Percentiles rank a stretch among this genome's conserved stretches.
phyloP scores from a whole-genome alignment of 2,329 filamentous ascomycete genomes.

The Ophiocordyceps australis region DNA sequence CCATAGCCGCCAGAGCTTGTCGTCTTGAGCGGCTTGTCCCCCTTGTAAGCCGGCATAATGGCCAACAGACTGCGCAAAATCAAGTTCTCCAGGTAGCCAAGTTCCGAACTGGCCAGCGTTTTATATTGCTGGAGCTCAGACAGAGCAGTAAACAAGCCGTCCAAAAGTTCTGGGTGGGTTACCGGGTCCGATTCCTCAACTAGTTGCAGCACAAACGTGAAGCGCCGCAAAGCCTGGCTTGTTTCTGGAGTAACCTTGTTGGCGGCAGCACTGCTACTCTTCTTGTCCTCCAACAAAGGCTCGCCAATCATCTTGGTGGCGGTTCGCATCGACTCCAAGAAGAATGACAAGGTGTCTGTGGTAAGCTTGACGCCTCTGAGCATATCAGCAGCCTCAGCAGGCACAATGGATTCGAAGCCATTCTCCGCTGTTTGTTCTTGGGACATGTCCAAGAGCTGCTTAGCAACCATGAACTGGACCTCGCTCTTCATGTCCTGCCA shows the following conservation, averaged over 20 bases:
- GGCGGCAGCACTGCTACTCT: constrained; percentile 53
- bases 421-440: constrained; percentile 20
- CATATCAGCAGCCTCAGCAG: constrained; percentile 50
- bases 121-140: constrained; percentile 75
- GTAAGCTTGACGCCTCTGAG: constrained; percentile 57
- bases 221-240: constrained; percentile 48
- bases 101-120: constrained; percentile 62
- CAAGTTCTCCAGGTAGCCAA: constrained; percentile 79
- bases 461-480: constrained; percentile 37
- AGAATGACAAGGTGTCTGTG: constrained; percentile 50
- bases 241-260: constrained; percentile 57
- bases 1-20: constrained; percentile 68
- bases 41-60: constrained; percentile 65
- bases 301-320: constrained; percentile 55
- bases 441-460: constrained; percentile 43
- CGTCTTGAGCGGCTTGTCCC: constrained; percentile 41
- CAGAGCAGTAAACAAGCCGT: constrained; percentile 67
- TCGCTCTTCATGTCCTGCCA: constrained; percentile 57
- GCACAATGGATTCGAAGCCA: constrained; percentile 17
- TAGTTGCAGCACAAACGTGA: constrained; percentile 77
- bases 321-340: constrained; percentile 57
- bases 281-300: no score
- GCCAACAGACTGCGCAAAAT: constrained; percentile 65
- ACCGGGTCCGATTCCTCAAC: constrained; percentile 66
- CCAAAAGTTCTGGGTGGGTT: constrained; percentile 58